Evolutionary conservation across 805 yeast genomes (phyloP).

Genomic region (Hanseniaspora lachancei): DNA sequence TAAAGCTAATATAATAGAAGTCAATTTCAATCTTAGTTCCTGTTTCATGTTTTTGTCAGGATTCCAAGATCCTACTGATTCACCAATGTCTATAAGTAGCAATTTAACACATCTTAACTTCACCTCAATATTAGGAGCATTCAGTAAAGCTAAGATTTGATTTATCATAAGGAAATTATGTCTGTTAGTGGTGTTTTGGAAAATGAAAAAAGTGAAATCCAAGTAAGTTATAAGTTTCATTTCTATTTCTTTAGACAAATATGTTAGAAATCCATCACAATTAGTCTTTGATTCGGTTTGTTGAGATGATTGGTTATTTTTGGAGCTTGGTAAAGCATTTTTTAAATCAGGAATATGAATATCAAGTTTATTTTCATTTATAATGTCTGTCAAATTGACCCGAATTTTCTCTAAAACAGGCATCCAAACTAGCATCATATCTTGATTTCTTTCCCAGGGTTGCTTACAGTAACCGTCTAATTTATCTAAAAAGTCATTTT

Average conservation of each 20-base stretch:
- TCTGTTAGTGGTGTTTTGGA: slow-evolving; percentile 58
- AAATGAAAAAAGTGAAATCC: slow-evolving; percentile 45
- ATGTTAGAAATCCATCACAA: slow-evolving; percentile 27
- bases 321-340: neutral
- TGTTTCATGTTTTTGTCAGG: slow-evolving; percentile 1
- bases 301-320: neutral
- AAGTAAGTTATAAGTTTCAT: slow-evolving; percentile 38
- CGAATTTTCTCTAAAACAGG: slow-evolving; percentile 67
- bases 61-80: slow-evolving; percentile 31
- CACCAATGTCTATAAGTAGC: slow-evolving; percentile 46
- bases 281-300: slow-evolving; percentile 29
- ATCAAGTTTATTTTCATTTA: slow-evolving; percentile 36
- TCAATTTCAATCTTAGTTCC: slow-evolving; percentile 31
- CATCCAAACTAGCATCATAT: slow-evolving; percentile 65
- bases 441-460: slow-evolving; percentile 50
- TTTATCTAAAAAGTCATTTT: slow-evolving; percentile 30
- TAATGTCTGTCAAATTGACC: slow-evolving; percentile 40
- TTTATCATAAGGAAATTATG: slow-evolving; percentile 56
- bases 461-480: slow-evolving; percentile 26
- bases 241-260: slow-evolving; percentile 37
- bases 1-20: slow-evolving; percentile 35
- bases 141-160: slow-evolving; percentile 43
- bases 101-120: slow-evolving; percentile 49
- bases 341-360: slow-evolving; percentile 18
- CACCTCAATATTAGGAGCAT: slow-evolving; percentile 46